phyloP scores from a whole-genome alignment of 495 filamentous ascomycete genomes.

The Podospora comata region DNA sequence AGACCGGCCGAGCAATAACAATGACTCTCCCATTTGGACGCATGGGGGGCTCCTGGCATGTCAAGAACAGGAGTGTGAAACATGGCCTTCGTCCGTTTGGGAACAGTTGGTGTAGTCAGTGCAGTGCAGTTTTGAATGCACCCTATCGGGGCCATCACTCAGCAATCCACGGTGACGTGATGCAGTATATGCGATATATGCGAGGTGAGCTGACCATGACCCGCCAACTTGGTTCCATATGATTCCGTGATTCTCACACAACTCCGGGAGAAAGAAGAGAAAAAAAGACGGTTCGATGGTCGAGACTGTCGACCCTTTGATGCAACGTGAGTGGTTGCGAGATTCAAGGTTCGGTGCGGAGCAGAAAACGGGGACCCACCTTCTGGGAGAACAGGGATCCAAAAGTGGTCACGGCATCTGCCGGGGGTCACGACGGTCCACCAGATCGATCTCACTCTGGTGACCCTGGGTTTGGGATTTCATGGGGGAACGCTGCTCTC shows the following conservation, averaged over 20 bases:
- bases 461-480: neutral
- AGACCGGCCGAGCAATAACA: neutral
- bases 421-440: neutral
- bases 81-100: neutral
- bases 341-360: neutral
- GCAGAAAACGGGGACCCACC: neutral
- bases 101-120: neutral
- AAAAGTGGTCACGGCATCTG: slow-evolving; percentile 4
- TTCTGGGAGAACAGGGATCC: neutral
- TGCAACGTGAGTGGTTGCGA: neutral
- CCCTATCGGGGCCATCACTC: neutral
- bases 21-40: neutral
- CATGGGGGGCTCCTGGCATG: neutral
- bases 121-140: no score
- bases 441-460: slow-evolving; percentile 1
- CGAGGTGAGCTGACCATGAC: neutral
- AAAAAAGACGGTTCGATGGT: neutral
- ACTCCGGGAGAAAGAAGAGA: neutral
- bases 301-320: neutral
- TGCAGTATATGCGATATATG: neutral
- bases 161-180: neutral
- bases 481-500: neutral
- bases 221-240: neutral
- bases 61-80: slow-evolving; percentile 1
- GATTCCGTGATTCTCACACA: neutral